These are phyloP conservation scores for Sesbania bispinosa DNA, from an alignment of 306 rosid species.

Conservation along the genomic window DNA sequence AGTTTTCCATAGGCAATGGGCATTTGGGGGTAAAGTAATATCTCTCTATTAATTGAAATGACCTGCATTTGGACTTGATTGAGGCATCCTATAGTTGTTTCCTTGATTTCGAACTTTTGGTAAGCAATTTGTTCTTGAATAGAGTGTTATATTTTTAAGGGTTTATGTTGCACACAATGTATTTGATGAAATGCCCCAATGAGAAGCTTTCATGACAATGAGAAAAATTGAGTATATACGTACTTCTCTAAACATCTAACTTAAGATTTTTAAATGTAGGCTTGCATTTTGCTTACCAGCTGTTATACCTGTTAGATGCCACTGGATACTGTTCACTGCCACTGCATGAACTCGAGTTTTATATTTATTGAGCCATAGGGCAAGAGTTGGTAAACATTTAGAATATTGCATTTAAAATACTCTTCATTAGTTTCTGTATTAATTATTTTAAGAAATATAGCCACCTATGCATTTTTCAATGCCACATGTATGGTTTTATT, in stretches of 20 bases:
- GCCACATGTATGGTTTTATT: neutral
- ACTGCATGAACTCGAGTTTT: constrained; percentile 80
- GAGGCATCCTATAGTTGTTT: no score
- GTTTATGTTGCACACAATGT: no score
- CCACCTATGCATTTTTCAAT: neutral
- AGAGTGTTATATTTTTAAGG: no score
- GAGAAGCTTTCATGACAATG: no score
- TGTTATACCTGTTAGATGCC: constrained; percentile 93
- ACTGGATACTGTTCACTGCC: constrained; percentile 87
- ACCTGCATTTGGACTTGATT: no score
- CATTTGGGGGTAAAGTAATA: no score
- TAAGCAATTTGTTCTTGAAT: no score
- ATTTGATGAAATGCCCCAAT: no score
- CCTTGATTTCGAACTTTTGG: no score
- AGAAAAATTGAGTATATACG: no score
- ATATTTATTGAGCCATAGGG: constrained; percentile 94
- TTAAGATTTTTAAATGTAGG: constrained; percentile 44
- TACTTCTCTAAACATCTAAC: constrained; percentile 10
- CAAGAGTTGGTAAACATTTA: constrained; percentile 82
- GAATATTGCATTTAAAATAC: constrained; percentile 9
- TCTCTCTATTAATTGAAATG: no score
- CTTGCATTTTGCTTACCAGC: constrained; percentile 82
- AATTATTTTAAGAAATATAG: neutral
- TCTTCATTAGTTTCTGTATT: constrained; percentile 3
- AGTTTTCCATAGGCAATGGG: no score